phyloP scores from a whole-genome alignment of 306 rosid species.

The Abrus precatorius region DNA sequence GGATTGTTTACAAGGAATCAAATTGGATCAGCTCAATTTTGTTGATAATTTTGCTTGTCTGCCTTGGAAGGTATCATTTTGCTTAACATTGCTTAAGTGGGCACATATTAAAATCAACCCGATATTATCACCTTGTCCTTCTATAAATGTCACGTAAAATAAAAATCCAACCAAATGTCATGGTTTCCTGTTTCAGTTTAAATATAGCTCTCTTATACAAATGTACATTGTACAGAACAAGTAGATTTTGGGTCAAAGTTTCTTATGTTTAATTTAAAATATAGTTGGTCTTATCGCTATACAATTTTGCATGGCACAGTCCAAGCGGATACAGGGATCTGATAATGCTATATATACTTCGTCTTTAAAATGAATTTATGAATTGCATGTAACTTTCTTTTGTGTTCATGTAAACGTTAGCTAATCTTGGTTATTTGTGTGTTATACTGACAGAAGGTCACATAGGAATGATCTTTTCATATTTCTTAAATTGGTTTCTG shows the following conservation, averaged over 20 bases:
- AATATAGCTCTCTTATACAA: background rate
- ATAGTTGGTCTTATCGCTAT: conserved; percentile 18
- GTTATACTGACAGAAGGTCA: conserved; percentile 14
- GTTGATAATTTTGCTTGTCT: conserved; percentile 73
- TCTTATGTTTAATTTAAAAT: conserved; percentile 10
- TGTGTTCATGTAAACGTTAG: background rate
- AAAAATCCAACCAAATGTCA: conserved; percentile 35
- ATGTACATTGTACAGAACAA: background rate
- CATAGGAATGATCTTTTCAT: conserved; percentile 18
- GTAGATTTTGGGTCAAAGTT: conserved; percentile 16
- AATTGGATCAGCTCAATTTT: conserved; percentile 66
- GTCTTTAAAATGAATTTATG: conserved; percentile 31
- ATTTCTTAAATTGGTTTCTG: conserved; percentile 30
- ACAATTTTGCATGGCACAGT: conserved; percentile 25
- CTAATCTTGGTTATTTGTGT: conserved; percentile 39
- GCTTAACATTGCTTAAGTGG: conserved; percentile 9
- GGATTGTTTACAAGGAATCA: conserved; percentile 85
- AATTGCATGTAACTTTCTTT: background rate
- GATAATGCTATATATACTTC: conserved; percentile 23
- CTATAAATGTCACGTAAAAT: conserved; percentile 18
- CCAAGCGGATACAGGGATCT: conserved; percentile 23
- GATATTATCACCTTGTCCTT: conserved; percentile 8
- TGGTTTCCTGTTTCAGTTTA: conserved; percentile 15
- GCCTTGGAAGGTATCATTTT: conserved; percentile 73
- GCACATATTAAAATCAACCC: conserved; percentile 18